phyloP scores from a whole-genome alignment of 352 stramenopile genomes.

The Globisporangium nodosum region DNA sequence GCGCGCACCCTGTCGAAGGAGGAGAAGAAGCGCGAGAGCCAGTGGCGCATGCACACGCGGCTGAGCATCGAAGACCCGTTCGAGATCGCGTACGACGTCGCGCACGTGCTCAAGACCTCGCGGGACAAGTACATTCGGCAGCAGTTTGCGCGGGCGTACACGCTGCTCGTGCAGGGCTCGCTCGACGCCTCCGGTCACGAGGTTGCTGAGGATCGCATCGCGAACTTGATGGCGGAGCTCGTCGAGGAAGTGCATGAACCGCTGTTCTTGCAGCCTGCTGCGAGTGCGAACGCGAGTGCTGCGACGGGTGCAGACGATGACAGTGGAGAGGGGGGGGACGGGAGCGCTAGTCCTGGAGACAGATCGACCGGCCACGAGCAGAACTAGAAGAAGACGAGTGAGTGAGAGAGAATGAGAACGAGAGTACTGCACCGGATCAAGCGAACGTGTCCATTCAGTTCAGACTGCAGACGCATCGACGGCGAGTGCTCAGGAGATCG shows the following conservation, averaged over 20 bases:
- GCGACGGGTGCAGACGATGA: neutral
- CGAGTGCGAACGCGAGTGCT: neutral
- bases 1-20: constrained; percentile 62
- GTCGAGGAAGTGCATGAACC: constrained; percentile 10
- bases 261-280: constrained; percentile 9
- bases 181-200: neutral
- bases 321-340: neutral
- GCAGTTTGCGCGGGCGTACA: constrained; percentile 70
- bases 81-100: constrained; percentile 97
- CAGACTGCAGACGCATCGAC: neutral
- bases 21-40: constrained; percentile 55
- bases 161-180: constrained; percentile 46
- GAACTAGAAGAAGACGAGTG: neutral
- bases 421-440: neutral
- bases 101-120: constrained; percentile 92
- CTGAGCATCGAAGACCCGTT: constrained; percentile 98
- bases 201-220: neutral
- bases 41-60: constrained; percentile 75
- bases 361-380: neutral
- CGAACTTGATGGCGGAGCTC: constrained; percentile 6
- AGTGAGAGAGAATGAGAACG: constrained; percentile 1
- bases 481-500: no score
- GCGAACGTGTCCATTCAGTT: neutral
- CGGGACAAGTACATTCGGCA: constrained; percentile 85
- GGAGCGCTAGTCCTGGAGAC: neutral